Base-by-base conservation (phyloP, 495 filamentous ascomycete species). In the Daldinia childiae region DNA sequence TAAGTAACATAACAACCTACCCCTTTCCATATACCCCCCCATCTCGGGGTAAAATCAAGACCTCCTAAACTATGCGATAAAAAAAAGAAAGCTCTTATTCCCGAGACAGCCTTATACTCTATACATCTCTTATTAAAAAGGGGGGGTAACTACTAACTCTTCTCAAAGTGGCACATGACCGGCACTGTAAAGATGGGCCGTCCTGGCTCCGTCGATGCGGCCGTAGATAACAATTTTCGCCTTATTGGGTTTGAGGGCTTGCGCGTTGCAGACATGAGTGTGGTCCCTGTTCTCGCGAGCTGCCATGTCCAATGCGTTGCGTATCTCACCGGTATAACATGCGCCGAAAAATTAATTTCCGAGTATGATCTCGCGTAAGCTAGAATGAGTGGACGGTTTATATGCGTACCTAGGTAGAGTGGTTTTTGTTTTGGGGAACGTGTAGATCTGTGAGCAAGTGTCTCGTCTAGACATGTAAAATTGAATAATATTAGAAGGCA, bases 241-340 rank as follows among this genome's bases (percentile, higher is more conserved):
- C 82, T 92, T 0, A 73, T 81, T 6, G 90, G 89, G 0, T 71
- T 90, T 19, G 78, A 87, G 48, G 78, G 79, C 0, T 75, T 92
- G 66, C 83, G 90, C 9, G 82, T 92, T 4, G 88, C 84, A 3
- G 90, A 92, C 80, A 86, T 89, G 79, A 90, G 88, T 69, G 85
- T 90, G 51, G 80, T 90, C 24, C 90, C 90, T 5, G 72, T 91
- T n/a, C 62, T 90, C 63, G 56, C 62, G 8, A 82, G 71, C 65
- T 70, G 70, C 19, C 79, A 81, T 58, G 71, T 77, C 5, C 80
- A 82, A 62, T 54, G 65, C n/a, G 75, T 74, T 12, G 79, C 80
- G 7, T 81, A 79, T 65, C 38, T 79, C 0, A 74, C 76, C 9
- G 83, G 83, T 1, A 58, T 80, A 43, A 82, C 79, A 5, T 79